Conservation (phyloP, 371 early-diverging fungal genomes). For the Basidiobolus heterosporus region DNA sequence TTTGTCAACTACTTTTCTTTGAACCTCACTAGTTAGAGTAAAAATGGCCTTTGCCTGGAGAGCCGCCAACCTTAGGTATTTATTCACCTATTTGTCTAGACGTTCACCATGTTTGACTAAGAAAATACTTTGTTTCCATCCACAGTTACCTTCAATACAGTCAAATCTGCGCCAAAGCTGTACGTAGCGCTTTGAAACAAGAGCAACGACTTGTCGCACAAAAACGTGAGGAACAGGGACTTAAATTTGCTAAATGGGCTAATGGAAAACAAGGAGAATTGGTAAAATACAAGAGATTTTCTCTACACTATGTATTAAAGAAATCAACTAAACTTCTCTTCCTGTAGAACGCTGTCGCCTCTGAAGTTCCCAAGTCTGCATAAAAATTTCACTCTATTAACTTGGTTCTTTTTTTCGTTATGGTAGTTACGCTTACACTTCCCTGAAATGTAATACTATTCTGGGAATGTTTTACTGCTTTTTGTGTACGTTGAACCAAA, state of each 20-base stretch:
- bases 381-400: too few relatives aligned
- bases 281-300: conserved; percentile 12
- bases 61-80: conserved; percentile 39
- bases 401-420: too few relatives aligned
- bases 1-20: too few relatives aligned
- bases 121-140: conserved; percentile 1
- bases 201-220: conserved; percentile 47
- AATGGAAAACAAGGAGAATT: conserved; percentile 54
- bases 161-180: conserved; percentile 67
- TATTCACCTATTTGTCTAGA: not conserved
- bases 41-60: conserved; percentile 41
- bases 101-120: not conserved
- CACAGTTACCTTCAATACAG: conserved; percentile 74
- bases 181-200: conserved; percentile 70
- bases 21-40: not conserved
- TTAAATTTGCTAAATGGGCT: conserved; percentile 69
- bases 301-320: too few relatives aligned
- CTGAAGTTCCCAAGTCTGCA: too few relatives aligned
- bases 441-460: too few relatives aligned
- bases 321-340: too few relatives aligned
- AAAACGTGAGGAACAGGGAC: conserved; percentile 55
- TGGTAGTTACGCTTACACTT: too few relatives aligned
- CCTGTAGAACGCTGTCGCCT: too few relatives aligned
- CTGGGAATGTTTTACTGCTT: too few relatives aligned
- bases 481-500: too few relatives aligned